Evolutionary conservation across 805 yeast genomes (phyloP), one percentile per base, ranked within the genome.

Genomic region (Nakazawaea pomicola): DNA sequence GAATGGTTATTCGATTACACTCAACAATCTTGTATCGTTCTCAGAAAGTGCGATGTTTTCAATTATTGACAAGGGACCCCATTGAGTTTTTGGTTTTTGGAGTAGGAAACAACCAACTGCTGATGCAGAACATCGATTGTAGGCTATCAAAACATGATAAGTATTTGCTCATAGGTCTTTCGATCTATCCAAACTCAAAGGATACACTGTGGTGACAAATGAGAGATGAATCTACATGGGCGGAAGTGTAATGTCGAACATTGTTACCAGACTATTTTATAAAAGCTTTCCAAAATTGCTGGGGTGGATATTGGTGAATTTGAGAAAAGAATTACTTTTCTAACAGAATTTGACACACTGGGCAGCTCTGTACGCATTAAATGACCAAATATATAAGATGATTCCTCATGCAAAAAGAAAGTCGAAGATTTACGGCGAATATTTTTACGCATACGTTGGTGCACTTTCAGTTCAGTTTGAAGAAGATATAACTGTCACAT

Each of bases 391-490:
- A 12, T 11, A 30, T 21, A 15, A 15, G 6, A 14, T 30, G 21
- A 21, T 30, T 7, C 33, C 18, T 4, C 19, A 30, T 30, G 12
- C 17, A 7, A 17, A 24, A 19, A 17, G 14, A n/a, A 18, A 29
- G 12, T 20, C 16, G 11, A 36, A 25, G 16, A 9, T 25, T 16
- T 15, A 27, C 15, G 38, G 32, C 24, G 38, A 36, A 16, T 36
- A 33, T 25, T 36, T 36, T 16, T 17, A 16, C 12, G 38, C 38
- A 4, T 36, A 36, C 14, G 23, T 36, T 16, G 38, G 32, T 14
- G 38, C 38, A 2, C 38, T 36, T 15, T 17, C 29, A 4, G 19
- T 36, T 5, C 32, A 36, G 9, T 30, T 30, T 17, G 33, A 14
- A 5, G 33, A 30, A 11, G 33, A 30, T 9, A 30, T 30, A 11